Evolutionary conservation across 2,329 filamentous ascomycete species (phyloP).

Genomic region (Hypoxylon sp.): DNA sequence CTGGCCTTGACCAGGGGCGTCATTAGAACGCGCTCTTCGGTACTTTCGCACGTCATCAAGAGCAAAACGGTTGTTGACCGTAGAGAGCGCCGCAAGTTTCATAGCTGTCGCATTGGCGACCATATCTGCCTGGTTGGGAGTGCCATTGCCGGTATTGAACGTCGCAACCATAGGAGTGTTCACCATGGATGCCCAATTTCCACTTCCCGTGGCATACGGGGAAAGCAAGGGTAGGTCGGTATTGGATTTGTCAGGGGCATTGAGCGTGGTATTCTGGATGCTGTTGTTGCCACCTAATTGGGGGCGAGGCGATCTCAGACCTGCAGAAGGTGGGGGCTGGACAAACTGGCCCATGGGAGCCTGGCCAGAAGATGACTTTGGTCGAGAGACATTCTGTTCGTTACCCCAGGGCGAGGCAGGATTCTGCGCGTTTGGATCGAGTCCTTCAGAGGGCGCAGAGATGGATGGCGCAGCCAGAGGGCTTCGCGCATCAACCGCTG

Average conservation of each 20-base stretch:
- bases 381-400: slow-evolving; percentile 69
- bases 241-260: slow-evolving; percentile 76
- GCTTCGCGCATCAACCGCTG: slow-evolving; percentile 80
- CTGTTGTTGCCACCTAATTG: slow-evolving; percentile 76
- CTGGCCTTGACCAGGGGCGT: slow-evolving; percentile 76
- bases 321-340: slow-evolving; percentile 82
- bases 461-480: slow-evolving; percentile 84
- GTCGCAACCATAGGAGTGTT: slow-evolving; percentile 96
- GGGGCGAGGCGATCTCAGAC: slow-evolving; percentile 83
- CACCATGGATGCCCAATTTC: slow-evolving; percentile 98
- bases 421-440: slow-evolving; percentile 73
- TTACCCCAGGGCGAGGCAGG: slow-evolving; percentile 86
- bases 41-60: slow-evolving; percentile 98
- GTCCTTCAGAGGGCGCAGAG: slow-evolving; percentile 75
- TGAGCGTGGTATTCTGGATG: slow-evolving; percentile 88
- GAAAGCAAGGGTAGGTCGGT: slow-evolving; percentile 88
- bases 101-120: slow-evolving; percentile 98
- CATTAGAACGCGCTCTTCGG: slow-evolving; percentile 89
- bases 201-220: slow-evolving; percentile 83
- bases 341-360: slow-evolving; percentile 94
- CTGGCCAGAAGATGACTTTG: slow-evolving; percentile 85
- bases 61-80: slow-evolving; percentile 97
- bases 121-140: slow-evolving; percentile 89
- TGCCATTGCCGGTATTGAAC: slow-evolving; percentile 78
- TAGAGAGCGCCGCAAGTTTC: slow-evolving; percentile 97